Evolutionary conservation across 176 grass and related monocot species (phyloP), one percentile per base, ranked within the genome.

Genomic region (Guadua angustifolia): DNA sequence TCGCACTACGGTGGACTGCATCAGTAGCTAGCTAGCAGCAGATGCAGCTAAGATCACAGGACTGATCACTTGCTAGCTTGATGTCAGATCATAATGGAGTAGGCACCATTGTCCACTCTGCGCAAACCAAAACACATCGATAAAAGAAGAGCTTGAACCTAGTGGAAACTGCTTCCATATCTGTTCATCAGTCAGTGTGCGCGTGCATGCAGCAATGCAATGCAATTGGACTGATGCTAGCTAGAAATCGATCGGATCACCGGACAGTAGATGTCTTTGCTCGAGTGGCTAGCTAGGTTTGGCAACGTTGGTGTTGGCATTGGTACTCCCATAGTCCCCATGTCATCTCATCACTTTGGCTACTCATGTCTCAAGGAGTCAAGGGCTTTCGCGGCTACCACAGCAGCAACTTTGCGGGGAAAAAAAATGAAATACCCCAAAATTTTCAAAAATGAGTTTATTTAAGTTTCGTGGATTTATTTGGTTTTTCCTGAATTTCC

Each of bases 41-140:
- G 11, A 47, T 47, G 45, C 60, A 25, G 45, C 49, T 12, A 14
- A 17, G 79, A 57, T 81, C 79, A 44, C 58, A 35, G 64, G 51
- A 47, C 58, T 63, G 40, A 18, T 45, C 79, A 71, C 45, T 80
- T 32, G 35, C 21, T 29, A 9, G 21, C 14, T 19, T 52, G 25
- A 47, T 29, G 29, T 66, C 61, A 46, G 73, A 59, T 40, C 39
- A 40, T 60, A 85, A 60, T 78, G 62, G 62, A 56, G 49, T 17
- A 19, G 16, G 83, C 83, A 68, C 50, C 69, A 24, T 77, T 85
- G 64, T 11, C 74, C 74, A 78, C 83, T 85, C 49, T 33, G 74
- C 73, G 58, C 52, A 45, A 59, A 78, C 26, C 64, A 29, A 35
- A 9, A 7, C 26, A 15, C 25, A 6, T 9, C 10, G 24, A 40